Evolutionary conservation across 2,329 filamentous ascomycete genomes (phyloP).

Genomic region (Lasiodiplodia citricola): DNA sequence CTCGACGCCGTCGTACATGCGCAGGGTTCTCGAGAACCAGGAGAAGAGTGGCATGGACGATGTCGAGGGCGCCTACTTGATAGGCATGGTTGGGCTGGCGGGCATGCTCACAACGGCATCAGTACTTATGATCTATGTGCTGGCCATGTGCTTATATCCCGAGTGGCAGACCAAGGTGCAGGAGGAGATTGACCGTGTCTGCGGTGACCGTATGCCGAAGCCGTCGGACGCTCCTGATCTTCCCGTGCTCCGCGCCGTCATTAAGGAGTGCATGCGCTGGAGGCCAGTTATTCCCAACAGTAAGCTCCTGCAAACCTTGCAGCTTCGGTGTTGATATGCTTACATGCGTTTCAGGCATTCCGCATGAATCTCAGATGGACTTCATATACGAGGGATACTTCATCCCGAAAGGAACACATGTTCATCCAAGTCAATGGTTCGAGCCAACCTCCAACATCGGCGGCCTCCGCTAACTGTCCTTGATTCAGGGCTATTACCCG

Average conservation of each 20-base stretch:
- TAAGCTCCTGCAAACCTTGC: background rate
- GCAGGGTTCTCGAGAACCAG: slow-evolving; percentile 1
- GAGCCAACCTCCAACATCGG: no score
- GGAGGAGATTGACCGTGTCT: slow-evolving; percentile 32
- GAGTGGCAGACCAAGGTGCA: slow-evolving; percentile 30
- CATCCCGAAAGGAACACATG: slow-evolving; percentile 18
- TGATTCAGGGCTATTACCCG: background rate
- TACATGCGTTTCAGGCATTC: background rate
- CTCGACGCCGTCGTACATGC: slow-evolving; percentile 14
- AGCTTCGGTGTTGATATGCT: background rate
- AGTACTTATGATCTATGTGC: slow-evolving; percentile 29
- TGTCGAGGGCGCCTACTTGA: slow-evolving; percentile 19
- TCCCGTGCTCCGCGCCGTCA: slow-evolving; percentile 37
- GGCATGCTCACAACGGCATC: slow-evolving; percentile 29
- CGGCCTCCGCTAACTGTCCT: background rate
- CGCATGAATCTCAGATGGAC: slow-evolving; percentile 20
- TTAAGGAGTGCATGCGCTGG: slow-evolving; percentile 38
- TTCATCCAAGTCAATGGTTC: slow-evolving; percentile 24
- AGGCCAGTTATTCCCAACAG: slow-evolving; percentile 42
- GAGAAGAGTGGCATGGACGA: slow-evolving; percentile 6
- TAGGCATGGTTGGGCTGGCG: slow-evolving; percentile 25
- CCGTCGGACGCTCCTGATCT: slow-evolving; percentile 34
- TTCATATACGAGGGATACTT: slow-evolving; percentile 26
- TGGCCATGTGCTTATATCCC: slow-evolving; percentile 31
- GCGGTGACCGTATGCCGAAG: slow-evolving; percentile 30